Base-by-base conservation (phyloP, 2,329 filamentous ascomycete species). In the Monosporascus sp. region DNA sequence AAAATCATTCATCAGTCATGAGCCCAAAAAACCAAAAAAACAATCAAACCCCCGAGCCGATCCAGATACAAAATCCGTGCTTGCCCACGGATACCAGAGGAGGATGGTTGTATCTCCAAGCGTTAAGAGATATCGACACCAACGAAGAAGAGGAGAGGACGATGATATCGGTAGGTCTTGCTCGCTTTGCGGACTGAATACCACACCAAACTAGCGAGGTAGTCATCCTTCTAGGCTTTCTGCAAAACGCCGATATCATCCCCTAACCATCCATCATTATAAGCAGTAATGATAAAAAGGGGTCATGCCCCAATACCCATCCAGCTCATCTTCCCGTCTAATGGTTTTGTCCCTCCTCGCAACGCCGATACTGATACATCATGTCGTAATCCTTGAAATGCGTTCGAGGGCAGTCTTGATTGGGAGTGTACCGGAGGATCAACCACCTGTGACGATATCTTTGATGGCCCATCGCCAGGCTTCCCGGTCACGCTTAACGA, bases 381-480 rank as follows among this genome's bases (percentile, higher is more conserved):
- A 5, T 22, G 40, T 20, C n/a, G 40, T 11, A 20, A 20, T 20
- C n/a, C 1, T 20, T 11, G 14, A 19, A 20, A 20, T 20, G 20
- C 17, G 40, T 43, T 43, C 9, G 40, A 11, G 8, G 40, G 19
- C 8, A 24, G 40, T 20, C 27, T 5, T 31, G 27, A 11, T 19
- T 41, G 16, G 8, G n/a, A 44, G 41, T 26, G n/a, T 17, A 26
- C 17, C 20, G 24, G 20, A 40, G 20, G 17, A 57, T 60, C 47
- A 59, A 41, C 54, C 47, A 17, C 64, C 61, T 57, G 77, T 73
- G 59, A 86, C 74, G 60, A 81, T 79, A 60, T 85, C 82, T 55
- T 83, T 77, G 54, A 87, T 88, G 48, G 84, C 84, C 91, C 91
- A 95, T 71, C 87, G 82, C 90, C 88, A 91, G 51, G 80, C 76